phyloP scores from a whole-genome alignment of 345 rosid genomes.

The Triadica sebifera region DNA sequence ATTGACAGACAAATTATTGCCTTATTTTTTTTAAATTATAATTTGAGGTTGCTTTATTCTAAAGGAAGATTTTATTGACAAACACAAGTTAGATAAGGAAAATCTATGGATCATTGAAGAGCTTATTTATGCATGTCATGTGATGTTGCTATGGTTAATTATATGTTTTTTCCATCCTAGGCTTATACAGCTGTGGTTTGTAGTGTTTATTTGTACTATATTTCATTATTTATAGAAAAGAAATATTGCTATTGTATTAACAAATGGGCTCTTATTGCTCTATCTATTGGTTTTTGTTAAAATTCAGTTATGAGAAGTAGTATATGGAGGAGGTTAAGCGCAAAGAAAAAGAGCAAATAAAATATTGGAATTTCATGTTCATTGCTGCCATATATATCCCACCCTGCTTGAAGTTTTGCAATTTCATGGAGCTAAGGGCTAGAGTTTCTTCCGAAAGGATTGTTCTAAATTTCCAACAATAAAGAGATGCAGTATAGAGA shows the following conservation, averaged over 20 bases:
- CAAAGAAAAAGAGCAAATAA: slow-evolving; percentile 54
- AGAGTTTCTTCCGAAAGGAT: no score
- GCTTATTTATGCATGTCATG: not conserved
- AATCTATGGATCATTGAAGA: not conserved
- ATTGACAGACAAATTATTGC: not conserved
- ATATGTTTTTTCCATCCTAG: not conserved
- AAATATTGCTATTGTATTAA: not conserved
- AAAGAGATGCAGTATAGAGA: no score
- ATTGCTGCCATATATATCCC: no score
- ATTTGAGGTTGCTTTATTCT: not conserved
- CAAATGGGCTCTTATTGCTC: not conserved
- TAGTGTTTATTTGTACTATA: not conserved
- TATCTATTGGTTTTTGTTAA: not conserved
- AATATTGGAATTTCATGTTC: no score
- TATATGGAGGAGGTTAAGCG: slow-evolving; percentile 68
- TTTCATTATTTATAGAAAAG: not conserved
- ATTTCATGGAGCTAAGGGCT: no score
- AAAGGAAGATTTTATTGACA: not conserved
- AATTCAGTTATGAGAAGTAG: slow-evolving; percentile 48
- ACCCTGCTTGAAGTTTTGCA: no score
- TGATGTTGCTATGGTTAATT: not conserved
- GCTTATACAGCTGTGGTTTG: not conserved
- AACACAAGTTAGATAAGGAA: not conserved
- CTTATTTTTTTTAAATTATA: no score
- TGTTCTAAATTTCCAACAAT: no score